Evolutionary conservation across 2,329 filamentous ascomycete genomes (phyloP), one percentile per base, ranked within the genome.

Genomic region (Curvularia eragrostidis): DNA sequence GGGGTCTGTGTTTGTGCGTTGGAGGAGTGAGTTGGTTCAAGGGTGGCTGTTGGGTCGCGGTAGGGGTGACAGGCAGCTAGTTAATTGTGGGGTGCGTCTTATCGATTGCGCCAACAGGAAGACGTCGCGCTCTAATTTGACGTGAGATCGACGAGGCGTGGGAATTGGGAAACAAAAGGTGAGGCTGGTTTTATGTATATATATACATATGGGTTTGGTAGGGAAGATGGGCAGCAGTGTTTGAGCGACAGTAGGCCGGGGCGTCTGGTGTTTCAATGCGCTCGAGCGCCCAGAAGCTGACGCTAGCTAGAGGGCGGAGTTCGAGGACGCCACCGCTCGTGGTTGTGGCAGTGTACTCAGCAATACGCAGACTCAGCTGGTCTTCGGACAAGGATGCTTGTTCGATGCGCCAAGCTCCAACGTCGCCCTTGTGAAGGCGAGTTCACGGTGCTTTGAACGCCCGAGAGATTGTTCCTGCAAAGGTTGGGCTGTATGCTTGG

Each of bases 181-280:
- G 19, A 18, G 24, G 39, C 39, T 39, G 18, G 36, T 12, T 36
- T 23, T 64, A 51, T 61, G 34, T 59, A 43, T 54, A 48, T 34
- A 54, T 59, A 26, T 65, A n/a, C n/a, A 49, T 61, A 44, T 58
- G 52, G 51, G 50, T 24, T 52, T 58, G 30, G 46, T 47, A 56
- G 54, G 42, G 52, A 49, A 54, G 51, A 48, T 53, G 52, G 49
- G 54, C 51, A 52, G 54, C 49, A 28, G 53, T 59, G 66, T 68
- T 70, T 69, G 63, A 63, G 56, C 46, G 52, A 54, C 62, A 21
- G 50, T 55, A 46, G 54, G 38, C 56, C 61, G 65, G 56, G 56
- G 63, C 68, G 51, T 58, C 55, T 54, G 48, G 58, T 59, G 66
- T 68, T 71, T 71, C 66, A 67, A 66, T 48, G 43, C 26, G 36